A percentile compares a stretch with the other conserved stretches of the same genome.
Evolutionary conservation across 2,329 filamentous ascomycete species (phyloP).

Genomic region (Chaetomium olivaceum): DNA sequence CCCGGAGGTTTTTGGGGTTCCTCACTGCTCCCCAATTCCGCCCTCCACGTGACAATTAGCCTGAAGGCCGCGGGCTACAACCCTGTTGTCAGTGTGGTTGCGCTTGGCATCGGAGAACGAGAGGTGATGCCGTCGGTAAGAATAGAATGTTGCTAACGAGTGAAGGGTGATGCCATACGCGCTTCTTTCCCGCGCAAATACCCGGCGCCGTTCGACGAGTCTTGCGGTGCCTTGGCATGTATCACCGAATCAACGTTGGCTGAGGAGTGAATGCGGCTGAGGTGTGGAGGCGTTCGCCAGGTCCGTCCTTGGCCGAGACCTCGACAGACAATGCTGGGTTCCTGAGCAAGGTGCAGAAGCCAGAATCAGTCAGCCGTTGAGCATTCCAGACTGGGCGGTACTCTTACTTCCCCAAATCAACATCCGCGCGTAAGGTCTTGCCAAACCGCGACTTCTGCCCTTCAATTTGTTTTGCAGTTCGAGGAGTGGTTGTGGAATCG

Average conservation of each 20-base stretch:
- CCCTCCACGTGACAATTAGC: conserved; percentile 28
- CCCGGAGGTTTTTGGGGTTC: neutral
- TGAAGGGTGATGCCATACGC: neutral
- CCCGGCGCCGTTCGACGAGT: neutral
- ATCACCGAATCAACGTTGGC: neutral
- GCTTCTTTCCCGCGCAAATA: neutral
- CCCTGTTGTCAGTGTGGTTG: neutral
- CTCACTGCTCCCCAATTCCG: neutral
- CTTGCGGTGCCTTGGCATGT: neutral
- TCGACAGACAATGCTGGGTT: neutral
- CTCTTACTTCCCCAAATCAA: too few species aligned
- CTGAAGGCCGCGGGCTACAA: conserved; percentile 24
- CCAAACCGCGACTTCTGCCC: too few species aligned
- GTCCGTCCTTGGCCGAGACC: neutral
- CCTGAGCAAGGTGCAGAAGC: too few species aligned
- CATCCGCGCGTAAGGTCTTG: too few species aligned
- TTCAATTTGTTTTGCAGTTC: too few species aligned
- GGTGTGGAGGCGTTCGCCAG: too few species aligned
- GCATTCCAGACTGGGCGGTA: too few species aligned
- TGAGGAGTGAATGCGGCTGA: too few species aligned
- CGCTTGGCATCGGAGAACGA: neutral
- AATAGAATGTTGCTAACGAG: neutral
- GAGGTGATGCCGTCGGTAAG: neutral
- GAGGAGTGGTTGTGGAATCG: too few species aligned
- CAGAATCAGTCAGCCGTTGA: too few species aligned